phyloP scores from a whole-genome alignment of 805 yeast genomes.

The Schizosaccharomyces octosporus region DNA sequence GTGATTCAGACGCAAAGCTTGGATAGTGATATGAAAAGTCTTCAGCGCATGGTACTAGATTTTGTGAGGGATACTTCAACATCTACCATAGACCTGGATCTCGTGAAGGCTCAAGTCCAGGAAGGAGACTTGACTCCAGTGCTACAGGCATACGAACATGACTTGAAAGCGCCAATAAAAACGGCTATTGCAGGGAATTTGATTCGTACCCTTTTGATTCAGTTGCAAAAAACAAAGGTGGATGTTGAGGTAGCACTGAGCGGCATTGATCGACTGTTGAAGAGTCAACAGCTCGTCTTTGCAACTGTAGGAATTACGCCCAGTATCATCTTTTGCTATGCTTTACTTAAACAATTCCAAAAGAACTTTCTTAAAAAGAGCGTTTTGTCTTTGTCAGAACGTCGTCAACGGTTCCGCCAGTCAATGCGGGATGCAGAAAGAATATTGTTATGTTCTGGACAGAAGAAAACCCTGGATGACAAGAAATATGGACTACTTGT shows the following conservation, averaged over 20 bases:
- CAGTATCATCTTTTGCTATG: constrained; percentile 22
- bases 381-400: constrained; percentile 10
- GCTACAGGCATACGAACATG: constrained; percentile 57
- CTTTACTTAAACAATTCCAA: constrained; percentile 2
- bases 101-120: constrained; percentile 26
- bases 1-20: constrained; percentile 59
- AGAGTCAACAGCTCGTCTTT: constrained; percentile 83
- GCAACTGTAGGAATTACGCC: constrained; percentile 82
- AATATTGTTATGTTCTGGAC: constrained; percentile 17
- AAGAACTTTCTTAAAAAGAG: constrained; percentile 5
- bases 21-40: constrained; percentile 49
- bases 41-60: constrained; percentile 71
- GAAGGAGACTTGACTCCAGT: constrained; percentile 61
- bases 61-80: constrained; percentile 23
- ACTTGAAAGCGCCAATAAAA: constrained; percentile 42
- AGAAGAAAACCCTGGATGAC: constrained; percentile 11
- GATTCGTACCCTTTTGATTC: constrained; percentile 56
- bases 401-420: constrained; percentile 16
- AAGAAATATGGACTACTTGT: constrained; percentile 33
- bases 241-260: constrained; percentile 75
- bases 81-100: constrained; percentile 7
- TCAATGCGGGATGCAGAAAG: constrained; percentile 36
- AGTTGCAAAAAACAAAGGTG: constrained; percentile 86
- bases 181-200: constrained; percentile 45
- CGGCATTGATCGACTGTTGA: constrained; percentile 73